Evolutionary conservation across 2,329 filamentous ascomycete genomes (phyloP), one percentile per base, ranked within the genome.

Genomic region (Colletotrichum costaricense): DNA sequence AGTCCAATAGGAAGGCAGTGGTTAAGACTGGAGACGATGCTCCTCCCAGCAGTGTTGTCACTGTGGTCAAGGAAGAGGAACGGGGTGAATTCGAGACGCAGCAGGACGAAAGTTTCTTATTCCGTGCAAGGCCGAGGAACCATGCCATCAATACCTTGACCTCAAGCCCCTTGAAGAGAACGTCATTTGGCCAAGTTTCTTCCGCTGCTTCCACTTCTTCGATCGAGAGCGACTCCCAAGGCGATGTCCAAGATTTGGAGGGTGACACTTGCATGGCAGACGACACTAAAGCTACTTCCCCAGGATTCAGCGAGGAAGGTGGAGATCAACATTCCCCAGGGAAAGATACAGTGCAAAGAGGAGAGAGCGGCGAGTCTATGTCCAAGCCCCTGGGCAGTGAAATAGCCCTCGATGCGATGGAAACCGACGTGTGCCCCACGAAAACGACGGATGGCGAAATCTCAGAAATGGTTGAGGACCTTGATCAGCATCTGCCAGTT

Each of bases 91-190:
- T 76, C 2, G 58, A 78, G 63, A 82, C 78, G 11, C 80, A 84
- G 56, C 76, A 78, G 72, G 81, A 83, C 54, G 75, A 77, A 14
- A 83, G 80, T 67, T 82, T 83, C 63, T 75, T 76, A 22, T 83
- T 80, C 72, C 81, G 78, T 26, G 77, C 77, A 55, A 76, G 72
- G 6, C 52, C 55, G 11, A 46, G 56, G 16, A 28, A 52, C 16
- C 67, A 54, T 52, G 35, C 9, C 4, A 19, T 38, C 22, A 26
- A 49, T 24, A 22, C 52, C 22, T 28, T n/a, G 5, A 42, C 46
- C 12, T n/a, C 46, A 7, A 65, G 52, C 30, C 33, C 54, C 14
- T 24, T 22, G 38, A 24, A 14, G 12, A 38, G 52, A 22, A 62
- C 42, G 52, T 57, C 54, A 5, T 33, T n/a, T 22, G 59, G 26